Evolutionary conservation across 129 eudicot species (phyloP).

Genomic region (Mikania micrantha): DNA sequence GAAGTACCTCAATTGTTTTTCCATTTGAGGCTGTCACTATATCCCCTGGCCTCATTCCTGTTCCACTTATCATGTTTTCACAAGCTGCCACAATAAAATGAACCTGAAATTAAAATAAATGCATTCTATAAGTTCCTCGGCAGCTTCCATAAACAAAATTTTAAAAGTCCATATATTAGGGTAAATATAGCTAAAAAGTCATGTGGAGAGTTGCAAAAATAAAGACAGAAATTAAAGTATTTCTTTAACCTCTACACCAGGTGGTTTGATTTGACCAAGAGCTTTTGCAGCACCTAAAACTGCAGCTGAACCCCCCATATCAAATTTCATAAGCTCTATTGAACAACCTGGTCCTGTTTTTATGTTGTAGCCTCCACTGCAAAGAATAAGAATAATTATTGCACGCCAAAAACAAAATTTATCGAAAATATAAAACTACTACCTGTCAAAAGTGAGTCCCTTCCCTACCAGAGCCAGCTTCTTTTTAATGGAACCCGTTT

Average conservation of each 20-base stretch:
- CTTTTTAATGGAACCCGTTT: conserved; percentile 59
- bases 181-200: neutral
- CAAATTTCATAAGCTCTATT: conserved; percentile 84
- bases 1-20: conserved; percentile 85
- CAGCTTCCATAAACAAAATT: neutral
- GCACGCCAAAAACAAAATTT: neutral
- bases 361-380: conserved; percentile 98
- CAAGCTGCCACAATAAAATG: conserved; percentile 98
- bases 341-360: conserved; percentile 79
- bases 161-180: neutral
- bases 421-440: neutral
- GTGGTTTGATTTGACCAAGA: conserved; percentile 82
- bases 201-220: neutral
- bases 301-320: conserved; percentile 98
- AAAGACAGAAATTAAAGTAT: neutral
- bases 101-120: conserved; percentile 47
- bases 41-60: conserved; percentile 99
- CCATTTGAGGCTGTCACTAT: conserved; percentile 95
- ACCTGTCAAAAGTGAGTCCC: conserved; percentile 99
- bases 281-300: conserved; percentile 98
- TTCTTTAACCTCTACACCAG: conserved; percentile 77
- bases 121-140: neutral
- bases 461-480: conserved; percentile 92
- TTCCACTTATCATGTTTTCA: conserved; percentile 98
- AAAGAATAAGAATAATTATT: neutral